A percentile compares a stretch with the other conserved stretches of the same genome.
phyloP scores from a whole-genome alignment of 768 basidiomycete genomes.

The Mycena leptocephala region DNA sequence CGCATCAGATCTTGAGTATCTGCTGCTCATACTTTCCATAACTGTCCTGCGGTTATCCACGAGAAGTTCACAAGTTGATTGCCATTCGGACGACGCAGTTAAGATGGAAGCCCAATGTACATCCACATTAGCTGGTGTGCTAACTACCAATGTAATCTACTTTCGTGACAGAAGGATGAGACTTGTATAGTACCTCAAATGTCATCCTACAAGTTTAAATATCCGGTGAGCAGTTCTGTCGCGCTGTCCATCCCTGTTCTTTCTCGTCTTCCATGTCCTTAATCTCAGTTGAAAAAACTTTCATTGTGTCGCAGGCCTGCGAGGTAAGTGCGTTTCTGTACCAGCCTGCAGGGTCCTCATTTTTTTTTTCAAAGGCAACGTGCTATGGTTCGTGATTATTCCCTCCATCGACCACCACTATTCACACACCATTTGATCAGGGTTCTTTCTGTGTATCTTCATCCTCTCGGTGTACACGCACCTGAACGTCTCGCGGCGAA shows the following conservation, averaged over 20 bases:
- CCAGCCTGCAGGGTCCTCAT: not conserved
- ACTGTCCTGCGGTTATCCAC: not conserved
- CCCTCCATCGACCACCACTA: too few relatives aligned
- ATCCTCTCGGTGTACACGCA: constrained; percentile 2
- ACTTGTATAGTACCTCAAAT: not conserved
- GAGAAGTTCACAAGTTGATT: not conserved
- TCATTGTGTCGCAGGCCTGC: constrained; percentile 1
- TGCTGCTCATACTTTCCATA: too few relatives aligned
- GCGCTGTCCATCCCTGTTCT: not conserved
- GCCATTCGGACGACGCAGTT: not conserved
- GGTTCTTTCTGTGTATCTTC: constrained; percentile 15
- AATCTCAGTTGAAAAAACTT: not conserved
- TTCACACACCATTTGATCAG: not conserved
- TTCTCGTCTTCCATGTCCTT: not conserved
- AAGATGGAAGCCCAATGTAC: not conserved
- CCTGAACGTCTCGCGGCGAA: not conserved
- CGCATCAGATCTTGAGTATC: not conserved
- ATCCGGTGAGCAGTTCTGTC: not conserved
- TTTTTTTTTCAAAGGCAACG: not conserved
- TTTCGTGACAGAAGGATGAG: not conserved
- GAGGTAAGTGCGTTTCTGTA: not conserved
- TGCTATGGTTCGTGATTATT: constrained; percentile 10
- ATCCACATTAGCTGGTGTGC: not conserved
- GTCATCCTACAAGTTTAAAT: not conserved
- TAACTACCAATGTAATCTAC: not conserved